Base-by-base conservation (phyloP, 2,329 filamentous ascomycete genomes). In the Erysiphe pulchra region DNA sequence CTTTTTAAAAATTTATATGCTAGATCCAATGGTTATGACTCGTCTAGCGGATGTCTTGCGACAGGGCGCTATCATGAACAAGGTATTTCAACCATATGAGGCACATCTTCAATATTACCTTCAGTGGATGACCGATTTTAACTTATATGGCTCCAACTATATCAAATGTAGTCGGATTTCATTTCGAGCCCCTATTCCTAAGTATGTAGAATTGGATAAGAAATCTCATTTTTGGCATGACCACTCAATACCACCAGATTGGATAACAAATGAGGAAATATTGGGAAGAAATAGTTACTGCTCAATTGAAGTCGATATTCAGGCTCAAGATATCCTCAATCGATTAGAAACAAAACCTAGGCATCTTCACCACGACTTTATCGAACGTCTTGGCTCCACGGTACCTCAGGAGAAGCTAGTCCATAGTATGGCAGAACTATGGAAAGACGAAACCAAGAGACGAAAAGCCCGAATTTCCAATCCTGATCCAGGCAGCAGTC, bases 111-210 rank as follows among this genome's bases (percentile, higher is more conserved):
- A 93, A 57, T 95, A 86, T 58, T 64, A 94, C 9, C 68, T 90
- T 10, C 92, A 98, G 61, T 98, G 92, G 73, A 95, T 98, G 90
- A 80, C 79, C 51, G 92, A 98, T 60, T 98, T 92, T 65, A 98
- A 94, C 57, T 66, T 98, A 52, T 95, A 92, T 59, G 92, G 92
- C 7, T 98, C 90, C 57, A 78, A 75, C 47, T 92, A 87, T 55
- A 75, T 95, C 51, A 73, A 87, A 48, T 79, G 75, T 44, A 66
- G 66, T 10, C 80, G 74, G 50, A 73, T 77, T 1, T 68, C 63
- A 28, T 94, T 93, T 56, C 74, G 90, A 46, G 66, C 67, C 2
- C 85, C 85, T 0, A 65, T 94, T 1, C 86, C 86, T 0, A 64
- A 70, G 9, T 75, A 73, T 54, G 65, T 75, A n/a, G 69, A 77